Evolutionary conservation across 805 yeast genomes (phyloP).

Genomic region (Starmerella apis): DNA sequence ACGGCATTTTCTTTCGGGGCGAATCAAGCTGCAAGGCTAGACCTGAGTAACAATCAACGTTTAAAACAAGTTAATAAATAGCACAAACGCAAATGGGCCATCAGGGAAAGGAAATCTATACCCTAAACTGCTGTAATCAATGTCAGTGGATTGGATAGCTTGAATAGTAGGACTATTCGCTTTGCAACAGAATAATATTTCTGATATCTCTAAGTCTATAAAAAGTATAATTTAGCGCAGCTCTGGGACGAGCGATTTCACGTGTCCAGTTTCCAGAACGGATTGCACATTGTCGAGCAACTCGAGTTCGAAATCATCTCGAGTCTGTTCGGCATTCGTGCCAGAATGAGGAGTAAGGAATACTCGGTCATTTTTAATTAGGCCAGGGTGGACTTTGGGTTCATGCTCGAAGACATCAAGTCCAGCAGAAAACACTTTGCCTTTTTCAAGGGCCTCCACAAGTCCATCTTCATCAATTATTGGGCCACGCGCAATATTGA

Average conservation of each 20-base stretch:
- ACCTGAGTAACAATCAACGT: neutral
- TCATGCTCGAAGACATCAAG: constrained; percentile 58
- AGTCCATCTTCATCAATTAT: constrained; percentile 52
- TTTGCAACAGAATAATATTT: no score
- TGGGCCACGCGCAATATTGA: constrained; percentile 86
- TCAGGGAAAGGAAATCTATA: neutral
- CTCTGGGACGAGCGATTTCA: constrained; percentile 26
- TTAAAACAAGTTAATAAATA: no score
- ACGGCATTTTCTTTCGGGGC: constrained; percentile 1
- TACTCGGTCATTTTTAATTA: constrained; percentile 41
- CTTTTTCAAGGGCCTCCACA: constrained; percentile 41
- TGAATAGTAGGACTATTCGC: no score
- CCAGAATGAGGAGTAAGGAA: constrained; percentile 84
- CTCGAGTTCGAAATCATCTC: constrained; percentile 61
- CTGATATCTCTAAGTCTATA: no score
- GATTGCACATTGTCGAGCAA: constrained; percentile 52
- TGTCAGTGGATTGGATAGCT: no score
- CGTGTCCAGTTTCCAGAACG: constrained; percentile 51
- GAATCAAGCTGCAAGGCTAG: neutral
- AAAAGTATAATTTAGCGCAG: no score
- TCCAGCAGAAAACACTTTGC: constrained; percentile 49
- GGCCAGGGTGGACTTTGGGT: constrained; percentile 49
- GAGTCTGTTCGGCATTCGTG: constrained; percentile 64
- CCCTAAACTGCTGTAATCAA: neutral
- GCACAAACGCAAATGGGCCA: neutral